Evolutionary conservation across 2,329 filamentous ascomycete genomes (phyloP), one percentile per base, ranked within the genome.

Genomic region (Xylariaceae sp.): DNA sequence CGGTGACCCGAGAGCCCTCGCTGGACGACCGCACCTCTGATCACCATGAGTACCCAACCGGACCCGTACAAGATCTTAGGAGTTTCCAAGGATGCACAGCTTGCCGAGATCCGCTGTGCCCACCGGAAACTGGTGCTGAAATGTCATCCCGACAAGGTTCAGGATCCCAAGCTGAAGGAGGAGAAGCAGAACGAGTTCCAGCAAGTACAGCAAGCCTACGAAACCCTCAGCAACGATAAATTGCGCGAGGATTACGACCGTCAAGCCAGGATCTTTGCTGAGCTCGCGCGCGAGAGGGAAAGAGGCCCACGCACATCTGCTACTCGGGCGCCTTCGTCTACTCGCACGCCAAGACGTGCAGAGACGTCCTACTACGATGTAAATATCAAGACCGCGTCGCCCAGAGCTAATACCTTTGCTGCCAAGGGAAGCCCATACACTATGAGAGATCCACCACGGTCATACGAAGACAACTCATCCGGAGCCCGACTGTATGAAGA

Each of bases 61-160:
- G 90, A 97, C 74, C 93, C 90, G 45, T 96, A 96, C 76, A 82
- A 78, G 65, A 78, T 82, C 49, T 79, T 97, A 45, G 89, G 89
- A 48, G 81, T 97, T 51, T 68, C 84, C 55, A 87, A 83, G 66
- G 82, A 87, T 70, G 89, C 89, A 44, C 82, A 88, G 55, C 68
- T 84, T 40, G 62, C 83, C 44, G 82, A 87, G 61, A 93, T 97
- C 69, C 87, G 89, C 65, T 80, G 83, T 47, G 87, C 89, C 14
- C 86, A 96, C 73, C 85, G 89, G 63, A 96, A 95, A 70, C 84
- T 95, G 39, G 89, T 90, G 34, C 81, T 96, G 61, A 90, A 89
- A 70, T 92, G 88, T 67, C 92, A 97, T 63, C 92, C 92, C 33
- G 92, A 97, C 77, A 96, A 96, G 74, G 83, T 96, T 57, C 86